Evolutionary conservation across 2,329 filamentous ascomycete species (phyloP), one percentile per base, ranked within the genome.

Genomic region (Paecilomyces niveus): DNA sequence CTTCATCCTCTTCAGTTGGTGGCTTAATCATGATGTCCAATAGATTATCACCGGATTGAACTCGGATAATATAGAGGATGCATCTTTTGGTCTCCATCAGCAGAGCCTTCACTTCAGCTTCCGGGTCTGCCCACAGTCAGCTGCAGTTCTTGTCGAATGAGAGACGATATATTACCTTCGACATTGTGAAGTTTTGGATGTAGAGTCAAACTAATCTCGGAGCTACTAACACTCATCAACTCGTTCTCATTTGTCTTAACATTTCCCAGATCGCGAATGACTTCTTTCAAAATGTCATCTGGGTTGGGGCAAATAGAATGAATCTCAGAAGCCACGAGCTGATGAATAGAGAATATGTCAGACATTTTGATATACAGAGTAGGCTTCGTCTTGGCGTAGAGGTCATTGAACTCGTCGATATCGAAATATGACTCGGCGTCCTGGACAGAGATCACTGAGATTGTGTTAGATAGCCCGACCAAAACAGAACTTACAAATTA

Each of bases 291-390:
- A 60, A 92, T 83, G 71, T 99, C 94, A 64, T 97, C 93, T 33
- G 89, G 85, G 61, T 80, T 84, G 1, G 90, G 88, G 66, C 90
- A 95, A 61, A 97, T 86, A 58, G 81, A 81, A 4, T 86, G 79
- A 54, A 97, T 84, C 66, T 97, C 91, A 24, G 87, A 82, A 2
- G 90, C 87, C 57, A 97, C 84, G 22, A 97, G 82, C 63, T 88
- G 91, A 76, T 99, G 95, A 59, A 99, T 93, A 54, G 93, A 90
- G 72, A 99, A 97, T 58, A 99, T 92, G 72, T 99, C 94, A 15
- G 89, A 85, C 85, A 99, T 93, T 78, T 99, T 99, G 80, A 99
- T 96, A 78, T 97, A 99, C n/a, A 99, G 81, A 0, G 93, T 97
- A 6, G 94, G 94, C 75, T 96, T 96, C 63, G 92, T 94, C 73